A percentile compares a stretch with the other conserved stretches of the same genome.
phyloP scores from a whole-genome alignment of 139 green algal genomes.

The Limnomonas spitsbergensis region DNA sequence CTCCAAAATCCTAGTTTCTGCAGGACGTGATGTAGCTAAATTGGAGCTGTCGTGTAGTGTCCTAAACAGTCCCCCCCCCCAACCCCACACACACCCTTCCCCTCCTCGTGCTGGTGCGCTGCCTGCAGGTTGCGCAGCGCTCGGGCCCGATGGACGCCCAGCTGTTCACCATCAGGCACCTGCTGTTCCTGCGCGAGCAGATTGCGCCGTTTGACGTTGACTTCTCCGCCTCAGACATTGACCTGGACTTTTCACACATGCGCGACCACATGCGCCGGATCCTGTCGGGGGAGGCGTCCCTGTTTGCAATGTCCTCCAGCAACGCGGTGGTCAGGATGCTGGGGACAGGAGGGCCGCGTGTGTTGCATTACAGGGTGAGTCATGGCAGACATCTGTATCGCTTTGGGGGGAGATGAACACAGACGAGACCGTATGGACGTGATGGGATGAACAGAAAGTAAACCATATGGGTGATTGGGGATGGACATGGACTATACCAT shows the following conservation, averaged over 20 bases:
- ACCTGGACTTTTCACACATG: slow-evolving; percentile 93
- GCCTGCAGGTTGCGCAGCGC: slow-evolving; percentile 31
- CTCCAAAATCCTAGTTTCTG: no score
- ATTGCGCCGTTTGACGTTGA: slow-evolving; percentile 87
- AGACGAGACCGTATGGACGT: no score
- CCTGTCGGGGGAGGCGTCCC: slow-evolving; percentile 69
- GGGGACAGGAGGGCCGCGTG: slow-evolving; percentile 59
- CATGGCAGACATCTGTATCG: not conserved
- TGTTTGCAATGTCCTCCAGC: slow-evolving; percentile 74
- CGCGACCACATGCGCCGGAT: slow-evolving; percentile 81
- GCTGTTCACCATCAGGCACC: slow-evolving; percentile 92
- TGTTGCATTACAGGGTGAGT: slow-evolving; percentile 58
- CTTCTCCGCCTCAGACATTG: slow-evolving; percentile 75
- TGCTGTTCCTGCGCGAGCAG: slow-evolving; percentile 87
- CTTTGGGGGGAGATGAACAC: no score
- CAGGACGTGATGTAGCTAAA: no score
- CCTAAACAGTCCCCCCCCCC: no score
- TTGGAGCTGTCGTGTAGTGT: no score
- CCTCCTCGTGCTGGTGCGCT: not conserved
- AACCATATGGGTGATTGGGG: not conserved
- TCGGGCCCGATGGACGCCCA: slow-evolving; percentile 68
- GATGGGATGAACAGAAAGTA: no score
- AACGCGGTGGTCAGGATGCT: slow-evolving; percentile 83
- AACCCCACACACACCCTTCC: not conserved
- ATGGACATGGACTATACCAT: no score